phyloP scores from a whole-genome alignment of 306 rosid species.

The Cicer bijugum region DNA sequence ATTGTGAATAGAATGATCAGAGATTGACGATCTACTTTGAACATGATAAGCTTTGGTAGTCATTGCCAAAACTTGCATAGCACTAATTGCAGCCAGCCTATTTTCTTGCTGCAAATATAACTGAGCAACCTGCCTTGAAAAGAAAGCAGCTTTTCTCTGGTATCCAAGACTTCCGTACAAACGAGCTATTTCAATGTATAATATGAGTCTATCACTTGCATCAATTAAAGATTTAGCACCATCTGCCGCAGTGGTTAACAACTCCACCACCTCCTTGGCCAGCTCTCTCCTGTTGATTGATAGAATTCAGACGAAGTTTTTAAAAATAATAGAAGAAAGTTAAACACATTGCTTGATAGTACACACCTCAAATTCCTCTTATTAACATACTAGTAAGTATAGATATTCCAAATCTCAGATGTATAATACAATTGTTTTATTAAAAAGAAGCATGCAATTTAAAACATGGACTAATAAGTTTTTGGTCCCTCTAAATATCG shows the following conservation, averaged over 20 bases:
- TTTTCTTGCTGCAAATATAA: constrained; percentile 93
- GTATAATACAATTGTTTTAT: constrained; percentile 14
- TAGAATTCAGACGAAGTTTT: constrained; percentile 24
- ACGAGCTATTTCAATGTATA: constrained; percentile 95
- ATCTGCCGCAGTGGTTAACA: constrained; percentile 90
- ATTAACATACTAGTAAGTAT: constrained; percentile 1
- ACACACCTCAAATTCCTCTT: constrained; percentile 12
- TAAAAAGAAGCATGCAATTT: constrained; percentile 20
- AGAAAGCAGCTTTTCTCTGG: constrained; percentile 95
- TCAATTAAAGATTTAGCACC: constrained; percentile 97
- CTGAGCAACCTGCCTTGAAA: constrained; percentile 96
- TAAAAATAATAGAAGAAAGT: constrained; percentile 29
- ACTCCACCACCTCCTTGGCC: constrained; percentile 91
- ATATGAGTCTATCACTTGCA: constrained; percentile 86
- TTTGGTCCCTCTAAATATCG: too few species aligned
- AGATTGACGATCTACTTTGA: constrained; percentile 80
- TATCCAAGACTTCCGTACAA: constrained; percentile 92
- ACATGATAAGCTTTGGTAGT: constrained; percentile 96
- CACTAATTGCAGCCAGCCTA: constrained; percentile 94
- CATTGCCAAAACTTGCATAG: constrained; percentile 98
- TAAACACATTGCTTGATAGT: constrained; percentile 26
- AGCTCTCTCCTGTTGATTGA: constrained; percentile 74
- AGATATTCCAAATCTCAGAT: constrained; percentile 31
- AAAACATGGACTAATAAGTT: neutral
- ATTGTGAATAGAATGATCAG: constrained; percentile 50